Percentiles rank a stretch among this genome's conserved stretches.
phyloP scores from a whole-genome alignment of 2,329 filamentous ascomycete genomes.

The Penicillium corylophilum region DNA sequence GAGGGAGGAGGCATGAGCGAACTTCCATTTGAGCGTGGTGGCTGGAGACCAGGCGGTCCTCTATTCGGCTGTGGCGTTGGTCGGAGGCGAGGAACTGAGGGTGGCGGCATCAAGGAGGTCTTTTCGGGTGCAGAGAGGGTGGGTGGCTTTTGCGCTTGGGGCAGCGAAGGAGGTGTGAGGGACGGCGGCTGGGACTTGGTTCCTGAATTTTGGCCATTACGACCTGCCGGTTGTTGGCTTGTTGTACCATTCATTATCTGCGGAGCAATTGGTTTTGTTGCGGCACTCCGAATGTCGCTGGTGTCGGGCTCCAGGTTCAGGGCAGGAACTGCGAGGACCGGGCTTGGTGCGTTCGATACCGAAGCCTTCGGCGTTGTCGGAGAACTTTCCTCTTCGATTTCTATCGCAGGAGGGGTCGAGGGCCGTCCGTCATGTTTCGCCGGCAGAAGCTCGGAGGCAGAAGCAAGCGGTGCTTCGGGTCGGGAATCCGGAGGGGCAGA shows the following conservation, averaged over 20 bases:
- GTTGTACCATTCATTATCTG: slow-evolving; percentile 5
- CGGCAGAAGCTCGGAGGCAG: slow-evolving; percentile 9
- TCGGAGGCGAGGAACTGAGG: slow-evolving; percentile 31
- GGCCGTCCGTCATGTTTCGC: slow-evolving; percentile 6
- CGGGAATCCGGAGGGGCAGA: slow-evolving; percentile 18
- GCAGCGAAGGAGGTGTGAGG: slow-evolving; percentile 10
- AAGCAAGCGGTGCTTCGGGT: slow-evolving; percentile 13
- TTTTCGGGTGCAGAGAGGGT: slow-evolving; percentile 13
- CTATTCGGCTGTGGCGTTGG: slow-evolving; percentile 23
- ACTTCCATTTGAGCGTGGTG: slow-evolving; percentile 30
- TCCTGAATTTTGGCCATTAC: slow-evolving; percentile 9
- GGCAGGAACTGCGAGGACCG: slow-evolving; percentile 30
- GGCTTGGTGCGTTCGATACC: slow-evolving; percentile 21
- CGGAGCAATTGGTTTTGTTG: slow-evolving; percentile 8
- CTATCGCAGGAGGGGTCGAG: slow-evolving; percentile 8
- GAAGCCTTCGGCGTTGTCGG: slow-evolving; percentile 41
- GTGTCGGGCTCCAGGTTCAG: slow-evolving; percentile 31
- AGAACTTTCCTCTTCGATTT: slow-evolving; percentile 20
- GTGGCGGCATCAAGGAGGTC: slow-evolving; percentile 36
- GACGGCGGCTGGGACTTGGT: slow-evolving; percentile 8
- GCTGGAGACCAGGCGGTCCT: slow-evolving; percentile 20
- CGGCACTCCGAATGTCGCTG: slow-evolving; percentile 2
- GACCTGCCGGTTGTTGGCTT: slow-evolving; percentile 1
- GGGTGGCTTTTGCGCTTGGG: slow-evolving; percentile 11
- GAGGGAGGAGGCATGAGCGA: slow-evolving; percentile 46